These are phyloP conservation scores for Neonectria sp. DNA, from an alignment of 2,329 filamentous ascomycete species.

Conservation along the genomic window DNA sequence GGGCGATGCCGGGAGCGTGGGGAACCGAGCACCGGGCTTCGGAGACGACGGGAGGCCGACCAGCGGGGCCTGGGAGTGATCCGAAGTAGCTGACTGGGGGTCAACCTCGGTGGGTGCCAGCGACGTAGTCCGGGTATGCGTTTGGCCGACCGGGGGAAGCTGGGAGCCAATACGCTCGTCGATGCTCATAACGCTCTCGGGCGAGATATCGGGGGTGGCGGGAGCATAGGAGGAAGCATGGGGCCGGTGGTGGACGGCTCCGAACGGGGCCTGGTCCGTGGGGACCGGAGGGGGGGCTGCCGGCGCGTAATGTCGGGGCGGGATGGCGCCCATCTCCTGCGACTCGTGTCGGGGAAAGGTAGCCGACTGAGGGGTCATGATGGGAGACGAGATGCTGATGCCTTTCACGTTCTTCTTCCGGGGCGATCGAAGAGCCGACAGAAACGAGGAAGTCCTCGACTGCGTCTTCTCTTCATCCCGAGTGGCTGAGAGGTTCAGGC, in stretches of 20 bases:
- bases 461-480: conserved; percentile 64
- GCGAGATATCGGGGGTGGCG: conserved; percentile 55
- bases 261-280: conserved; percentile 59
- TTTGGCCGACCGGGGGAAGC: conserved; percentile 50
- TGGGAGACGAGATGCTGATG: conserved; percentile 75
- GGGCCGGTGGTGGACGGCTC: conserved; percentile 32
- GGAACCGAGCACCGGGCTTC: conserved; percentile 51
- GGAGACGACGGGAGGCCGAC: conserved; percentile 67
- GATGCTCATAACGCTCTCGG: conserved; percentile 63
- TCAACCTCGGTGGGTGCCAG: conserved; percentile 60
- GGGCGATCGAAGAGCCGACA: conserved; percentile 75
- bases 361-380: conserved; percentile 75
- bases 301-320: conserved; percentile 72
- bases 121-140: conserved; percentile 57
- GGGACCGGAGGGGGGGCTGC: conserved; percentile 71
- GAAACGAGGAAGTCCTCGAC: conserved; percentile 71
- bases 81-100: conserved; percentile 67
- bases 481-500: conserved; percentile 62
- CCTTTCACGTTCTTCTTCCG: conserved; percentile 67
- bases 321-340: conserved; percentile 71
- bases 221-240: conserved; percentile 30
- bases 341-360: conserved; percentile 70
- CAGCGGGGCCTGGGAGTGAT: conserved; percentile 65
- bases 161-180: conserved; percentile 68
- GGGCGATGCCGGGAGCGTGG: conserved; percentile 64